These are phyloP conservation scores for Xerocomellus amylosporus DNA, from an alignment of 768 basidiomycete genomes.

Conservation along the genomic window DNA sequence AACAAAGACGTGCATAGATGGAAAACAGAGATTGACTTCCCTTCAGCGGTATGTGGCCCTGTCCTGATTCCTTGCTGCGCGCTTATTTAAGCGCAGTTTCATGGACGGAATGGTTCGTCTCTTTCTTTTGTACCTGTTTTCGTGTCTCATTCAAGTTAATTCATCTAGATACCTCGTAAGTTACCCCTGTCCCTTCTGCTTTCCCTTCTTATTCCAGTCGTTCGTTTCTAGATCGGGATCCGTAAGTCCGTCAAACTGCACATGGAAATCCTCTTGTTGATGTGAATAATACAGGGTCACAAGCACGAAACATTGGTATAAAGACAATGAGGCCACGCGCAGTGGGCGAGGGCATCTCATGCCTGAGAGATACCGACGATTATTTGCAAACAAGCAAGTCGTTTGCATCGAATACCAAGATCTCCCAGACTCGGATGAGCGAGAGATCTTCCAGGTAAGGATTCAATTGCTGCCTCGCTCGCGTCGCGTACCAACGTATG, in stretches of 20 bases:
- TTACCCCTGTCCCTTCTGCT: not conserved
- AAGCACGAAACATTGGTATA: constrained; percentile 54
- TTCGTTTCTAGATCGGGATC: constrained; percentile 37
- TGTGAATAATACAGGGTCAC: constrained; percentile 6
- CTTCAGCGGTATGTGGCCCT: constrained; percentile 53
- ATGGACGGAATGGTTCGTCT: constrained; percentile 64
- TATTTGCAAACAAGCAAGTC: constrained; percentile 73
- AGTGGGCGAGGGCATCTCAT: constrained; percentile 36
- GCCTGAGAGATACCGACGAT: constrained; percentile 51
- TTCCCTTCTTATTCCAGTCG: not conserved
- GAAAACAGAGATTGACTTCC: constrained; percentile 78
- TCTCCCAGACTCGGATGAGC: constrained; percentile 52
- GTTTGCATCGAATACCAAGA: constrained; percentile 78
- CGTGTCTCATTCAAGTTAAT: constrained; percentile 6
- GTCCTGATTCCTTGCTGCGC: not conserved
- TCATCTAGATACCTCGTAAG: constrained; percentile 55
- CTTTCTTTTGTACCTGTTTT: not conserved
- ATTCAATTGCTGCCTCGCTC: not conserved
- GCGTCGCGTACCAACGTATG: not conserved
- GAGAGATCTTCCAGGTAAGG: constrained; percentile 70
- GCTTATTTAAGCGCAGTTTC: constrained; percentile 42
- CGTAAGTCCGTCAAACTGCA: constrained; percentile 36
- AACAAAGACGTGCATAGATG: constrained; percentile 68
- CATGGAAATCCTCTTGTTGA: not conserved
- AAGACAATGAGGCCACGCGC: constrained; percentile 18